Conservation (phyloP, 768 basidiomycete genomes). For the Asterophora lycoperdoides region DNA sequence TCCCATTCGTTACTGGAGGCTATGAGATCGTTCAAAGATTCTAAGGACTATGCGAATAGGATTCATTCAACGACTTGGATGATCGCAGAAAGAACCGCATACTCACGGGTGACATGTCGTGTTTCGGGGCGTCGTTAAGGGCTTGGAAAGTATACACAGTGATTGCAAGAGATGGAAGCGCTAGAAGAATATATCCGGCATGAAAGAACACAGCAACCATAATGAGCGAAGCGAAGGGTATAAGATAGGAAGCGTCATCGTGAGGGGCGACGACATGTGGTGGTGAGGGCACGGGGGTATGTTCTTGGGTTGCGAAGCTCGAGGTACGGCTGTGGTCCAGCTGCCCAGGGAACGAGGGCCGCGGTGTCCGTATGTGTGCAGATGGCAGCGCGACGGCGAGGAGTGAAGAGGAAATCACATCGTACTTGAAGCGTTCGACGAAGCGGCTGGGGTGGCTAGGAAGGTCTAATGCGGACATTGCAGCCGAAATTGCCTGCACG, state of each 20-base stretch:
- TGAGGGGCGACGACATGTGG: conserved; percentile 19
- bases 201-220: conserved; percentile 37
- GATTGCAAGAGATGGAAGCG: conserved; percentile 34
- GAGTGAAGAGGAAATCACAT: conserved; percentile 74
- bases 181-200: conserved; percentile 39
- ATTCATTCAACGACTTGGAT: conserved; percentile 7
- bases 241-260: conserved; percentile 35
- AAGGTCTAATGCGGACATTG: conserved; percentile 32
- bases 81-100: not conserved
- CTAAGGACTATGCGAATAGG: conserved; percentile 46
- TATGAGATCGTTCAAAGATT: conserved; percentile 63
- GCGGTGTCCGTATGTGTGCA: conserved; percentile 28
- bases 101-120: conserved; percentile 56
- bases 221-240: conserved; percentile 35
- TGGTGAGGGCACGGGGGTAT: conserved; percentile 15
- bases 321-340: conserved; percentile 42
- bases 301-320: conserved; percentile 29
- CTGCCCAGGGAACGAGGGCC: conserved; percentile 44
- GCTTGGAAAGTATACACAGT: conserved; percentile 32
- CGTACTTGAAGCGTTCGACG: conserved; percentile 80
- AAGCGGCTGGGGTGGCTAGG: conserved; percentile 45
- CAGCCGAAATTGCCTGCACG: conserved; percentile 33
- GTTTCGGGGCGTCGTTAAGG: conserved; percentile 32
- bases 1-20: conserved; percentile 71
- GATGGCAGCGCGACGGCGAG: conserved; percentile 51